Base-by-base conservation (phyloP, 352 stramenopile genomes). In the Blastocystis sp. region DNA sequence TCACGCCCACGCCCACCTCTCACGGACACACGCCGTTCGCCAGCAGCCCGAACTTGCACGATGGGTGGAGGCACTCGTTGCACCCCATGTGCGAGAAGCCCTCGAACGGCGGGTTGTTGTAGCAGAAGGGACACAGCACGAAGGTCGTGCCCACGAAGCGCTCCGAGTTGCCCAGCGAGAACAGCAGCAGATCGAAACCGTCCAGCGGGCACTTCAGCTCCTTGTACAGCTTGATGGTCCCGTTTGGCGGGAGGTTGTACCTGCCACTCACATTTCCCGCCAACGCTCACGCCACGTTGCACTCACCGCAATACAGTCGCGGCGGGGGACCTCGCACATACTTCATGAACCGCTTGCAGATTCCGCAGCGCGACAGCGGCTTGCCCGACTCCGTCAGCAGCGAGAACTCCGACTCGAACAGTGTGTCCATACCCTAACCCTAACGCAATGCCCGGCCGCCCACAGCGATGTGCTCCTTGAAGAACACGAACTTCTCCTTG, bases 371-470 rank as follows among this genome's bases (percentile, higher is more conserved):
- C 2, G 89, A 91, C 10, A 93, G 76, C 48, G 89, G 88, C 65
- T 92, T 92, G 5, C 91, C 91, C 7, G 91, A 91, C 9, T 89
- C 87, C 48, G 89, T 89, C 2, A 92, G 78, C 2, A 89, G 80
- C 0, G 89, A 90, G 61, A 93, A 93, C n/a, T 91, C 91, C 28
- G 91, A 89, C 74, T 92, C 88, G 70, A 93, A 93, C 17, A 92
- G 66, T 28, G 89, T 66, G 70, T 92, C 90, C 90, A 92, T 92
- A 21, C 89, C 56, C 43, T 89, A 88, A 19, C 17, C 19, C n/a
- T 77, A 1, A 88, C 21, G 1, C 11, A 9, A 34, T 1, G 5
- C 2, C 2, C 59, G n/a, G 60, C 43, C 43, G 21, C 45, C 34
- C 38, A 88, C 64, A 17, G 21, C 89, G 65, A 93, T 92, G 48